Evolutionary conservation across 2,329 filamentous ascomycete species (phyloP), one percentile per base, ranked within the genome.

Genomic region (Hansfordia pulvinata): DNA sequence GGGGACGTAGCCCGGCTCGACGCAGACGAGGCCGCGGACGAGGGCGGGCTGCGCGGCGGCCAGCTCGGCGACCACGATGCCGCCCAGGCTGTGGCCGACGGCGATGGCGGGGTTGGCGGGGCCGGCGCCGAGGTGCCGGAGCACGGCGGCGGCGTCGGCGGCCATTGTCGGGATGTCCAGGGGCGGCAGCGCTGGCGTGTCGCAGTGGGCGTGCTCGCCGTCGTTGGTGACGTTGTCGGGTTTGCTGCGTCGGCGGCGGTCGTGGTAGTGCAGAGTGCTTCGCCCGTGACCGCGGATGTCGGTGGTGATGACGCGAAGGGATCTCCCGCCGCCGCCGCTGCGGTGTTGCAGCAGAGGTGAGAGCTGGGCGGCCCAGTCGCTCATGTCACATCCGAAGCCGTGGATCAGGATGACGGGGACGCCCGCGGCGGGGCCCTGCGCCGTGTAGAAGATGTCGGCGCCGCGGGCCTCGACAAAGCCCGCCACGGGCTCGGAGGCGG

Each of bases 221-320:
- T n/a, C n/a, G n/a, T n/a, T n/a, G n/a, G n/a, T n/a, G 18, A n/a
- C n/a, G n/a, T n/a, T n/a, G n/a, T n/a, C n/a, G n/a, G n/a, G n/a
- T n/a, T n/a, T n/a, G n/a, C n/a, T n/a, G 18, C 18, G 7, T 12
- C 13, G 7, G 7, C 6, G 6, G 7, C 13, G 20, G 7, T 11
- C 7, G 7, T 21, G n/a, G 8, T 22, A 9, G 6, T 25, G 13
- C 13, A 22, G 16, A 8, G 23, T 20, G 22, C 27, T 30, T 15
- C 20, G 23, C n/a, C 30, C 30, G 17, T 32, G 30, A 9, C 27
- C 30, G 20, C 30, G 30, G 21, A 27, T 17, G 20, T 30, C 29
- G 13, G 24, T 23, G n/a, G 20, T 17, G 17, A 30, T 20, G 20
- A 30, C 25, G 16, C 29, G 25, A 20, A 30, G 28, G 6, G 19